Evolutionary conservation across 1,139 yeast species (phyloP), one percentile per base, ranked within the genome.

Genomic region (Scheffersomyces segobiensis): DNA sequence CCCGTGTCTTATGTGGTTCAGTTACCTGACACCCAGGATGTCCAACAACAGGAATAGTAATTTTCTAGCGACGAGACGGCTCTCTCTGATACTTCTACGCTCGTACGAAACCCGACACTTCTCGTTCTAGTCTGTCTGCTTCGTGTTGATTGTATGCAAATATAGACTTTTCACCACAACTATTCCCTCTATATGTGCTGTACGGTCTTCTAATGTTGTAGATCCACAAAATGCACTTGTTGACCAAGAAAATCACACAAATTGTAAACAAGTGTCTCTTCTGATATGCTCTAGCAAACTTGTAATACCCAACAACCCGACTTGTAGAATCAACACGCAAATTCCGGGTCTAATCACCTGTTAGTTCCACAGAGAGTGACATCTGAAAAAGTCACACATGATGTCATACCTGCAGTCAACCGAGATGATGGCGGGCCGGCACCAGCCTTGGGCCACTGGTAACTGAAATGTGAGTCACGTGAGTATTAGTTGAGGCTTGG

Each of bases 391-490:
- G 42, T 52, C 17, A 26, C 56, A 21, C 42, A 52, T 54, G 56
- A 54, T 54, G 58, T 56, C 56, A 56, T 52, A 20, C 56, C 58
- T 50, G 56, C 58, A 56, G 49, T 39, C 20, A 24, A 22, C 52
- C 42, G 42, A 32, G 42, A 32, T 32, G 42, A 14, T 10, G 8
- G 42, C 42, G 42, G 42, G 17, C 14, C 17, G 42, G 3, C 42
- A 10, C 17, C 42, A 32, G 42, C 17, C 42, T 10, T 32, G 42
- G 42, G 42, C 42, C 17, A 32, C 42, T 6, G 32, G 32, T 32
- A 32, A 32, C 42, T 32, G 42, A 32, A 32, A 12, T 32, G 17
- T 32, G 42, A 14, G 12, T 10, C 42, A 32, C 26, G 26, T 24
- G 26, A 24, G 7, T 7, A 5, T 5, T 14, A 10, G 12, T 32